Base-by-base conservation (phyloP, 495 filamentous ascomycete species). In the Penicillium turbatum region DNA sequence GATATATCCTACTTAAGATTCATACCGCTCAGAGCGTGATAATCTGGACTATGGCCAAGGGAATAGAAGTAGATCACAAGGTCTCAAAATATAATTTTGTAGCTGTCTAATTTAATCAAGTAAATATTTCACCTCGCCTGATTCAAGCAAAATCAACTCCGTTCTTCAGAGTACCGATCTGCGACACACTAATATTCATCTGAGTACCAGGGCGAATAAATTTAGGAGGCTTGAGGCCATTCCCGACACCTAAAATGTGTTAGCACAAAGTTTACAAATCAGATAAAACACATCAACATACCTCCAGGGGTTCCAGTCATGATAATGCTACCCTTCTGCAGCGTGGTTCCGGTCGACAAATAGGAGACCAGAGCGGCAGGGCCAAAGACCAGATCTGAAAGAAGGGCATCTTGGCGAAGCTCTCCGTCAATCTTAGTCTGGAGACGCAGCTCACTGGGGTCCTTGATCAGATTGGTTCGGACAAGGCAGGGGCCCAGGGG, bases 321-420 rank as follows among this genome's bases (percentile, higher is more conserved):
- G 47, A 90, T 86, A 34, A 89, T 39, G 64, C 86, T 85, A 1
- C 87, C 87, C 12, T 83, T 84, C 44, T 85, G 57, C 43, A 89
- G 59, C 12, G 86, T 88, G 15, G 84, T 87, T 35, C 86, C 86
- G 60, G 80, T 82, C 56, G 79, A 83, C 36, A 90, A 62, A 59
- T 87, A 85, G 0, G 79, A 66, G 55, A 89, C 82, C 2, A 82
- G 84, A 66, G 83, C 73, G 37, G 71, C 78, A 24, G 88, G 78
- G 48, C 77, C 73, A 67, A 89, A 89, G 2, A 89, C 82, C 82
- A 87, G 80, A 63, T 89, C 87, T 7, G 65, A 64, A 7, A 86
- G 87, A 38, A 63, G 77, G 30, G 74, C 78, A 36, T 87, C 76
- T 71, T 90, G 87, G 6, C 85, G 73, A 11, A 71, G 72, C 63